Base-by-base conservation (phyloP, 2,329 filamentous ascomycete genomes). In the Fusarium illudens region DNA sequence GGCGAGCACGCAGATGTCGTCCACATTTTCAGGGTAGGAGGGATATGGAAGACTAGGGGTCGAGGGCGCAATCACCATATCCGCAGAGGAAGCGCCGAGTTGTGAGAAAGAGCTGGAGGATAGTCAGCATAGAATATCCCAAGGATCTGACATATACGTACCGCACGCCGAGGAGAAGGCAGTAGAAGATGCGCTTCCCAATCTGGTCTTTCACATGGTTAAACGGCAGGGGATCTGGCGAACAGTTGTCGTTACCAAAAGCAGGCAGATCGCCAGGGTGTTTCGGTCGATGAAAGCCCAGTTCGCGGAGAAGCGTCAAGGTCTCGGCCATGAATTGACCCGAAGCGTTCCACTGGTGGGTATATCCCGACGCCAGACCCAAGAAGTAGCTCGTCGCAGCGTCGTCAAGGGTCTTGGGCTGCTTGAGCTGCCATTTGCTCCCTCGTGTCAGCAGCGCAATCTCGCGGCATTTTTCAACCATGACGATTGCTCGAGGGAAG, bases 171-270 rank as follows among this genome's bases (percentile, higher is more conserved):
- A 94, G 87, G 65, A 96, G 89, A 70, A 94, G 85, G 20, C 92
- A 90, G 90, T 94, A 97, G 77, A 96, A 97, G 37, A 97, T 89
- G 65, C 91, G 87, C 75, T 92, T 91, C 48, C 90, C 88, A 48
- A 92, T 86, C 77, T 94, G 90, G 72, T 90, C 88, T 73, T 90
- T 89, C 53, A 94, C 86, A 50, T 90, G 89, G 71, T 92, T 90
- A 62, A 91, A 87, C 0, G 84, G 80, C 42, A 82, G 79, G 6
- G 79, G 78, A 9, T 82, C 79, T 2, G 76, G 75, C 6, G 78
- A 79, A 58, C 74, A 79, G 6, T 75, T 68, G 58, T 82, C 79
- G 36, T 77, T 77, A 17, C 80, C 81, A 73, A 83, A 82, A 1
- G 71, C 80, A 10, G 75, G 79, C 57, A 77, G 72, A 37, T 79